Evolutionary conservation across 2,329 filamentous ascomycete genomes (phyloP), one percentile per base, ranked within the genome.

Genomic region (Pseudogymnoascus destructans): DNA sequence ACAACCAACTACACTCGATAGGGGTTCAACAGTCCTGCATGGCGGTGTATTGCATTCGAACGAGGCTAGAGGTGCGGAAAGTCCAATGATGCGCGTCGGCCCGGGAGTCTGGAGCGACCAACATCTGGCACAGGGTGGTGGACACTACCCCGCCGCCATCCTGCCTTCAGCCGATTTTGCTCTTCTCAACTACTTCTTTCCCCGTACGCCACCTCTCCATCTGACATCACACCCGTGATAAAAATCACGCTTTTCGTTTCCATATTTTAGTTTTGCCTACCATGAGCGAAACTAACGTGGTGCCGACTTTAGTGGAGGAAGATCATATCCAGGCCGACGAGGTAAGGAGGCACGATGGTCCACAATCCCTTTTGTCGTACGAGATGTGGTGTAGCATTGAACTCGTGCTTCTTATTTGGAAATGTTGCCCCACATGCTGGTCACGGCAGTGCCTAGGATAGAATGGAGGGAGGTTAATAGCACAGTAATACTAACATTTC

Each of bases 121-220:
- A 52, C n/a, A 11, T 17, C 42, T 17, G 23, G 25, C 42, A 30
- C n/a, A 17, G 42, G 42, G 11, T 52, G 23, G 23, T 3, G 6
- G 15, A 49, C n/a, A 7, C 13, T 52, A 17, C n/a, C 23, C 42
- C 42, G 30, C 23, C 23, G 23, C 42, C n/a, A 11, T 17, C 23
- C 27, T 30, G 23, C n/a, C n/a, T 27, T 52, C 17, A 17, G 10
- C n/a, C 30, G 42, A 52, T 25, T 25, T 25, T 27, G 13, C 15
- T 49, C 42, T 49, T 15, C 42, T 49, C 42, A 15, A 49, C 42
- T 49, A 49, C 42, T 52, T 30, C 42, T 52, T 30, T 30, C 42
- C 42, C 25, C 42, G 8, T 49, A 27, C 23, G 42, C 42, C 23
- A 30, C 23, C 7, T 52, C n/a, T 10, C 6, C 1, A 9, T 52